Evolutionary conservation across 129 eudicot genomes (phyloP).

Genomic region (Tanacetum coccineum): DNA sequence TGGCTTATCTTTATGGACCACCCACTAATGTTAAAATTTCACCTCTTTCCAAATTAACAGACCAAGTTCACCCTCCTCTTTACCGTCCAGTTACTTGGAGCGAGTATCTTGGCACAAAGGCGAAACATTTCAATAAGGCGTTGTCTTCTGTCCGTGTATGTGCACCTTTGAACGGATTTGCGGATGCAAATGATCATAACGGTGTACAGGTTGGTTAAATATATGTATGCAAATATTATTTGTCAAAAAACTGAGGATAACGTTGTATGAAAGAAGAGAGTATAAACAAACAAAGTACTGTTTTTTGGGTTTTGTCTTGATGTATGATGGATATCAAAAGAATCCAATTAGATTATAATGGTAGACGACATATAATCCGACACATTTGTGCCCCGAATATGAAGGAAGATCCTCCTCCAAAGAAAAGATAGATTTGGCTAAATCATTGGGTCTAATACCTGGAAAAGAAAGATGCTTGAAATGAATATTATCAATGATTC

Average conservation of each 20-base stretch:
- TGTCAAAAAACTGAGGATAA: conserved; percentile 17
- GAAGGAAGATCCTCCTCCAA: conserved; percentile 52
- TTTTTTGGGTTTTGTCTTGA: conserved; percentile 32
- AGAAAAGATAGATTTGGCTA: conserved; percentile 25
- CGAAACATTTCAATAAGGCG: conserved; percentile 64
- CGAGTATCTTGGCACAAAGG: conserved; percentile 72
- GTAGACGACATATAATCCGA: conserved; percentile 37
- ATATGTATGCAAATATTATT: conserved; percentile 1
- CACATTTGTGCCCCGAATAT: conserved; percentile 44
- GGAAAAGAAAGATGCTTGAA: conserved; percentile 27
- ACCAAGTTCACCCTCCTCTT: conserved; percentile 58
- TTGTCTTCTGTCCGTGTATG: conserved; percentile 64
- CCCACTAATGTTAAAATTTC: conserved; percentile 49
- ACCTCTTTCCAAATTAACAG: conserved; percentile 55
- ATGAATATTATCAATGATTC: conserved; percentile 28
- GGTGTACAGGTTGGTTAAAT: conserved; percentile 37
- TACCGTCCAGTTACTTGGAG: conserved; percentile 79
- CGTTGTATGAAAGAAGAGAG: conserved; percentile 16
- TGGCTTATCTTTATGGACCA: conserved; percentile 82
- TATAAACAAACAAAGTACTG: conserved; percentile 15
- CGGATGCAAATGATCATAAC: conserved; percentile 46
- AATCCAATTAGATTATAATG: conserved; percentile 19
- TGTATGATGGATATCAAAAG: conserved; percentile 8
- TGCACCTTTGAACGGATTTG: conserved; percentile 39
- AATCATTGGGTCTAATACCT: conserved; percentile 36